Evolutionary conservation across 345 rosid species (phyloP), one percentile per base, ranked within the genome.

Genomic region (Nephelium lappaceum): DNA sequence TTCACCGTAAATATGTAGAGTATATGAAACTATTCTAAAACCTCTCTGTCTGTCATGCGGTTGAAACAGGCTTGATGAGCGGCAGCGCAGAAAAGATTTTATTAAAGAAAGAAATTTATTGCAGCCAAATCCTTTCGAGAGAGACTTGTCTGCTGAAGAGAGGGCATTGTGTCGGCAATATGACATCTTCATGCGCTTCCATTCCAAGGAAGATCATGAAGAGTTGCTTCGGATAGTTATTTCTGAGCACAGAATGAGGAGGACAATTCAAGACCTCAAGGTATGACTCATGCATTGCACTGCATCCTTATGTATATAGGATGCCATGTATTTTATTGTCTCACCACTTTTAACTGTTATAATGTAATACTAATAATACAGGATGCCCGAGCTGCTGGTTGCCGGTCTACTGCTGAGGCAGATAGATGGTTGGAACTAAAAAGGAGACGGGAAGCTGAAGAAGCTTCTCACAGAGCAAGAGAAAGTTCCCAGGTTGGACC

Each of bases 361-460:
- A 12, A 42, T 69, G 10, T 58, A 77, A 58, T 11, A 31, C 41
- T 41, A 39, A 58, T 73, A 31, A 58, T 81, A 72, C 90, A 97
- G 99, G 98, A 94, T 74, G 98, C 99, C 45, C 94, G 86, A 77
- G 82, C 89, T 62, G 98, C 98, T 77, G 98, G 98, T 77, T 97
- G 98, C 75, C 91, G 93, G 11, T 86, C 97, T 27, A 79, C 95
- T 41, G 90, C 90, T 41, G 98, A 94, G 87, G 97, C 97, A 45
- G 98, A 94, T 75, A 84, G 88, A 70, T 91, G 90, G 67, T 75
- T 90, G 21, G 94, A 87, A 75, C 87, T 75, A 62, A 93, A 93
- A 70, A 86, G 88, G 83, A 89, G 87, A 87, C 84, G 90, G 77
- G 98, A 92, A 79, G 91, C 88, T 9, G 97, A 92, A 80, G 99